Conservation (phyloP, 495 filamentous ascomycete genomes). For the Xylaria flabelliformis region DNA sequence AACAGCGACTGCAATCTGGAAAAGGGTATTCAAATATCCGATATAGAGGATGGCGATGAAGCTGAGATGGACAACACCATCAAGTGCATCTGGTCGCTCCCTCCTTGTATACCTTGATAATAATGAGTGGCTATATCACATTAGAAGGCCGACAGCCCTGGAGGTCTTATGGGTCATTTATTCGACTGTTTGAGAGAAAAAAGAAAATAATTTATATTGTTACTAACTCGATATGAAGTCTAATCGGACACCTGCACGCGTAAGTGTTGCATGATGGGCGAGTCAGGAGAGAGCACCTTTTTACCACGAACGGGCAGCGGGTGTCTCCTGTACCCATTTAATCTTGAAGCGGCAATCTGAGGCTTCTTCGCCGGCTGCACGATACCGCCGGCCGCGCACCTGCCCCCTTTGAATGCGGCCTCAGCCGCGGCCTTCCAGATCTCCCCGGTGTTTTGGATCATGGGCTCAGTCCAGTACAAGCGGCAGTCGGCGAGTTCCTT, state of each 20-base stretch:
- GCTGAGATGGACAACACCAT: neutral
- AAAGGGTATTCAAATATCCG: neutral
- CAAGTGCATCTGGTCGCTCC: neutral
- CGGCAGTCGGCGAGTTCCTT: slow-evolving; percentile 54
- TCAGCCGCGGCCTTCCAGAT: slow-evolving; percentile 48
- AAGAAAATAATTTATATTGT: neutral
- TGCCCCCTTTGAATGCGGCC: slow-evolving; percentile 25
- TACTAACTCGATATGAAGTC: neutral
- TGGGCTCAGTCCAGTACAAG: slow-evolving; percentile 50
- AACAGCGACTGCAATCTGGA: neutral
- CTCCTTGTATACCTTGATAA: neutral
- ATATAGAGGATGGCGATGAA: neutral
- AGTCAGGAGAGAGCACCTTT: neutral
- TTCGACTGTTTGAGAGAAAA: neutral
- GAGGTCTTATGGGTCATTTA: neutral
- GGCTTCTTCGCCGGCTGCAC: slow-evolving; percentile 11
- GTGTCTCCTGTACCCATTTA: slow-evolving; percentile 10
- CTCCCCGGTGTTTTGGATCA: slow-evolving; percentile 43
- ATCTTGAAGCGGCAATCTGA: neutral
- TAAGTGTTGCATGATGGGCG: slow-evolving; percentile 19
- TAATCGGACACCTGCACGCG: slow-evolving; percentile 22
- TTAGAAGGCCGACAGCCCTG: neutral
- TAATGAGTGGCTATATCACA: neutral
- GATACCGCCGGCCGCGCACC: slow-evolving; percentile 28
- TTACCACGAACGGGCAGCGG: slow-evolving; percentile 12